Evolutionary conservation across 768 basidiomycete species (phyloP).

Genomic region (Rhodotorula graminis): DNA sequence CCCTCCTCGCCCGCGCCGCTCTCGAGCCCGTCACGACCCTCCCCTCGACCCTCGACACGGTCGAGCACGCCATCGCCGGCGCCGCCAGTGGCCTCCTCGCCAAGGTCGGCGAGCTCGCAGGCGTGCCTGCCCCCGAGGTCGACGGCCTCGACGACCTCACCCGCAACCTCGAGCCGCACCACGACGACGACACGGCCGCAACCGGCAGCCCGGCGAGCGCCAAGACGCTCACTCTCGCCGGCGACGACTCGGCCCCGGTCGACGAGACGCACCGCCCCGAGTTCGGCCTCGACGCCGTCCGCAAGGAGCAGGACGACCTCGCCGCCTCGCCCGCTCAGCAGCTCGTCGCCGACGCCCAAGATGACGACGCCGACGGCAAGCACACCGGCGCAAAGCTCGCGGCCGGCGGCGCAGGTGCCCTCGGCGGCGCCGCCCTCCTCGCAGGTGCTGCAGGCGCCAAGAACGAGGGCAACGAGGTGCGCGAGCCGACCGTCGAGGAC

Average conservation of each 20-base stretch:
- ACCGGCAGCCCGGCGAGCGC: not conserved
- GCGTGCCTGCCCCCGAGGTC: not conserved
- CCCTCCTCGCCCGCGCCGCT: too few species aligned
- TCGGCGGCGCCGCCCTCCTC: constrained; percentile 10
- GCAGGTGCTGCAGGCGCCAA: constrained; percentile 20
- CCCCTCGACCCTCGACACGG: not conserved
- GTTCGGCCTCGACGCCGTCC: constrained; percentile 5
- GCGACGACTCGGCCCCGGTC: not conserved
- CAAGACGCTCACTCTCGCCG: too few species aligned
- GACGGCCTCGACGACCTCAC: constrained; percentile 2
- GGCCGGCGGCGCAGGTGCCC: constrained; percentile 9
- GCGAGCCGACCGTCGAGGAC: not conserved
- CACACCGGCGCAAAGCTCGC: not conserved
- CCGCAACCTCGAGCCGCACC: not conserved
- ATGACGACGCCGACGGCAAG: not conserved
- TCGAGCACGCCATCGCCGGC: not conserved
- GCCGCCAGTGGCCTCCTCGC: constrained; percentile 5
- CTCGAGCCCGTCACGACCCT: not conserved
- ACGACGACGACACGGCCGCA: not conserved
- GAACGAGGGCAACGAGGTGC: constrained; percentile 18
- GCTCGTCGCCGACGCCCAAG: constrained; percentile 3
- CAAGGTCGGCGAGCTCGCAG: not conserved
- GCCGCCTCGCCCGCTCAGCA: constrained; percentile 17
- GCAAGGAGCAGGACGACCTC: constrained; percentile 6
- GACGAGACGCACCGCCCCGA: not conserved